Conservation (phyloP, 2,329 filamentous ascomycete genomes). For the Aureobasidium zeae region DNA sequence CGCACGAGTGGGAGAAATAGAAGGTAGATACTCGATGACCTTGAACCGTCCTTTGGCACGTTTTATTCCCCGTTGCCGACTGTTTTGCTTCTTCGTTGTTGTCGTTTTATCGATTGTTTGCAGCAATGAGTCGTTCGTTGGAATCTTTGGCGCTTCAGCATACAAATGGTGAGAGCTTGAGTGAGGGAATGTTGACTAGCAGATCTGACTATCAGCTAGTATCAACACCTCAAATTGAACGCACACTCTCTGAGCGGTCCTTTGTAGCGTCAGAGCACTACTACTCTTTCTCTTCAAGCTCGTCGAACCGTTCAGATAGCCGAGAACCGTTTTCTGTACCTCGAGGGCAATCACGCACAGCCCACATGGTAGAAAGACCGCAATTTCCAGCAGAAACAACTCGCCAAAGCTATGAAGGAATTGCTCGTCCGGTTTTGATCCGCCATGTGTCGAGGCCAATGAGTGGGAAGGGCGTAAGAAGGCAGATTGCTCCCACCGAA, state of each 20-base stretch:
- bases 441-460: slow-evolving; percentile 24
- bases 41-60: slow-evolving; percentile 3
- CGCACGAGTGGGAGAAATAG: no score
- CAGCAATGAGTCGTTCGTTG: slow-evolving; percentile 12
- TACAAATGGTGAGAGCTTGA: slow-evolving; percentile 33
- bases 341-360: slow-evolving; percentile 21
- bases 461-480: slow-evolving; percentile 26
- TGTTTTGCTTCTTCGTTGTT: slow-evolving; percentile 9
- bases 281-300: slow-evolving; percentile 39
- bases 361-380: slow-evolving; percentile 23
- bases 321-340: slow-evolving; percentile 20
- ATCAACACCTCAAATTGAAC: slow-evolving; percentile 32
- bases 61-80: slow-evolving; percentile 7
- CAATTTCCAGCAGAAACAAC: slow-evolving; percentile 29
- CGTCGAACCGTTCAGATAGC: slow-evolving; percentile 16
- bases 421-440: slow-evolving; percentile 19
- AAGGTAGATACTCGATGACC: background rate
- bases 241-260: slow-evolving; percentile 37
- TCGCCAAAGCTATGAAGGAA: slow-evolving; percentile 23
- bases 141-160: slow-evolving; percentile 33
- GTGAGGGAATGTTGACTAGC: no score
- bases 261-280: slow-evolving; percentile 43
- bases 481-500: slow-evolving; percentile 10
- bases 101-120: slow-evolving; percentile 3
- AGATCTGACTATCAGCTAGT: slow-evolving; percentile 23